These are phyloP conservation scores for Phytophthora sp. DNA, from an alignment of 352 stramenopile species.

Conservation along the genomic window DNA sequence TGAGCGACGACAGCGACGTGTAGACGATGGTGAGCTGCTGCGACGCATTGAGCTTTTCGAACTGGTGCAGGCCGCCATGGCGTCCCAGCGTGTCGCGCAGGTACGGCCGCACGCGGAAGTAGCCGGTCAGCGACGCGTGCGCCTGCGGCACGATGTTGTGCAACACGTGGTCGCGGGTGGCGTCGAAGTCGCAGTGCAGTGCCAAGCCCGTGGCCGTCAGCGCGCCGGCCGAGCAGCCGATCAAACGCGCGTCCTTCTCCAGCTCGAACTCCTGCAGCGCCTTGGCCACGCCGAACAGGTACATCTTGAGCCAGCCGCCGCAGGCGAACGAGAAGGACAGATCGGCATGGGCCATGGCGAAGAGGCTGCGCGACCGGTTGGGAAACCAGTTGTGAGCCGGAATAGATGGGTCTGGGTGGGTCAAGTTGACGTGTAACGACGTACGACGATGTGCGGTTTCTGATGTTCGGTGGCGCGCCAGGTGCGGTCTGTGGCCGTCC, in stretches of 20 bases:
- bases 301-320: constrained; percentile 90
- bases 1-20: constrained; percentile 71
- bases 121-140: constrained; percentile 52
- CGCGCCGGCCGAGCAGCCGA: constrained; percentile 81
- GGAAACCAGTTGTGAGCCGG: neutral
- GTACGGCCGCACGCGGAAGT: constrained; percentile 75
- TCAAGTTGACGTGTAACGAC: neutral
- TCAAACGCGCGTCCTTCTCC: constrained; percentile 62
- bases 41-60: constrained; percentile 52
- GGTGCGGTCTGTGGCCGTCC: neutral
- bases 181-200: constrained; percentile 77
- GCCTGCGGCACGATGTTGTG: constrained; percentile 56
- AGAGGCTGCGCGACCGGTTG: neutral
- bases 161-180: constrained; percentile 71
- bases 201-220: constrained; percentile 75
- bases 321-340: constrained; percentile 88
- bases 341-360: too few species aligned
- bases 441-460: neutral
- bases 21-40: constrained; percentile 71
- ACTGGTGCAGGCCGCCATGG: constrained; percentile 50
- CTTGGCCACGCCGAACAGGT: constrained; percentile 88
- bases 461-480: neutral
- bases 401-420: neutral
- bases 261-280: constrained; percentile 79
- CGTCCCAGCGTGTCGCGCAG: constrained; percentile 52